These are phyloP conservation scores for Ophiostoma sp. DNA, from an alignment of 2,329 filamentous ascomycete genomes.

Conservation along the genomic window DNA sequence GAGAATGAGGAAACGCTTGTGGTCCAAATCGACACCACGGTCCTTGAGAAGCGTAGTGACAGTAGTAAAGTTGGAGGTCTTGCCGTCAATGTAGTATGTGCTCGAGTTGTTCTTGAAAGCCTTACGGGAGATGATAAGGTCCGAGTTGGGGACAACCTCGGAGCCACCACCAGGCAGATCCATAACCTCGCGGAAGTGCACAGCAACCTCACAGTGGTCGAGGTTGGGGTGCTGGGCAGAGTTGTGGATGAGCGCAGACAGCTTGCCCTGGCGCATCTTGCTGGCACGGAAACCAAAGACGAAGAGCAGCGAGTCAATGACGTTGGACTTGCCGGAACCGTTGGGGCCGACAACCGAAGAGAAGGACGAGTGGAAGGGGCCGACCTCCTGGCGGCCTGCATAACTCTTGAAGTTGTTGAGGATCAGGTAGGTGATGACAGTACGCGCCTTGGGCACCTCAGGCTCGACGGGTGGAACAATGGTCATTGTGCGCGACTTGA, in stretches of 20 bases:
- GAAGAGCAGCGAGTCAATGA: constrained; percentile 95
- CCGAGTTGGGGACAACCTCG: constrained; percentile 75
- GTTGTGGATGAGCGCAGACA: constrained; percentile 96
- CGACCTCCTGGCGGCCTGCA: constrained; percentile 88
- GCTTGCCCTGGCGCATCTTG: constrained; percentile 99
- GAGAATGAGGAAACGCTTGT: constrained; percentile 95
- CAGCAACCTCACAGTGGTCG: constrained; percentile 89
- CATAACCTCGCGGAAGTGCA: constrained; percentile 93
- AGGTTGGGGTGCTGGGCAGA: constrained; percentile 81
- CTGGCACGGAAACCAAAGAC: constrained; percentile 99
- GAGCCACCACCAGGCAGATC: constrained; percentile 72
- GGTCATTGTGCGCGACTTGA: constrained; percentile 72
- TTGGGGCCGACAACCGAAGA: constrained; percentile 97
- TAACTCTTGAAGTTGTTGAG: constrained; percentile 99
- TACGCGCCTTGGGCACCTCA: constrained; percentile 71
- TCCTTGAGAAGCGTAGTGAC: constrained; percentile 84
- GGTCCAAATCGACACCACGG: constrained; percentile 88
- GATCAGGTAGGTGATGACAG: constrained; percentile 87
- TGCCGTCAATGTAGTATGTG: constrained; percentile 94
- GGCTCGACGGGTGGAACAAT: constrained; percentile 63
- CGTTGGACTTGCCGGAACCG: constrained; percentile 96
- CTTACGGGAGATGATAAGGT: constrained; percentile 79
- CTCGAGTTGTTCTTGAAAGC: constrained; percentile 98
- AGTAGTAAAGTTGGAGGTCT: constrained; percentile 83
- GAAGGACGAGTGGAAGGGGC: constrained; percentile 94